Percentiles rank a stretch among this genome's conserved stretches.
Conservation (phyloP, 345 rosid species). For the Aquilaria malaccensis region DNA sequence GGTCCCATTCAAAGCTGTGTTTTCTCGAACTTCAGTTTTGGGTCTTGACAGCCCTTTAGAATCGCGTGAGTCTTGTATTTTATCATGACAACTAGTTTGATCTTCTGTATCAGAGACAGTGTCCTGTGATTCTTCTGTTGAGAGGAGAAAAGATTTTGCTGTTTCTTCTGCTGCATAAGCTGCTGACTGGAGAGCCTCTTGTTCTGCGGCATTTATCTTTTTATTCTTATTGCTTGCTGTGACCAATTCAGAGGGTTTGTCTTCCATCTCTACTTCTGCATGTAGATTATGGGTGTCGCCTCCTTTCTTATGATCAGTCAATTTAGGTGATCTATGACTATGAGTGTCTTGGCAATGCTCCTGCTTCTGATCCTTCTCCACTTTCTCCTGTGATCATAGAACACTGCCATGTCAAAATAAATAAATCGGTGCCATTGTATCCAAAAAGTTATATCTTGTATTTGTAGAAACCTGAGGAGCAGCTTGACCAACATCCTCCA, state of each 20-base stretch:
- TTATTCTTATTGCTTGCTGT: constrained; percentile 18
- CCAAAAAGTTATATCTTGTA: background rate
- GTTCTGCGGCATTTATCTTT: constrained; percentile 33
- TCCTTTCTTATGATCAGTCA: background rate
- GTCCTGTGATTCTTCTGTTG: constrained; percentile 22
- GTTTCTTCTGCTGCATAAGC: constrained; percentile 48
- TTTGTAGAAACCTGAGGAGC: constrained; percentile 11
- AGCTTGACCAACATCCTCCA: constrained; percentile 12
- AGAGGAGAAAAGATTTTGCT: constrained; percentile 39
- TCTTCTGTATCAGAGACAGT: constrained; percentile 10
- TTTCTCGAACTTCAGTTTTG: background rate
- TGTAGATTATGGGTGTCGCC: constrained; percentile 1
- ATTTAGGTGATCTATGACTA: background rate
- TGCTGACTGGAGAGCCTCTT: constrained; percentile 40
- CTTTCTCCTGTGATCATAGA: constrained; percentile 18
- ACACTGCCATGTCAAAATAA: background rate
- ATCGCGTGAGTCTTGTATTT: background rate
- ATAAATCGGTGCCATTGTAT: background rate
- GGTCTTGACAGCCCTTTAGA: constrained; percentile 8
- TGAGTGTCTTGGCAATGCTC: constrained; percentile 1
- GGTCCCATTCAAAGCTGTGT: constrained; percentile 1
- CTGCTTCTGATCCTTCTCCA: background rate
- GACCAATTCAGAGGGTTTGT: constrained; percentile 16
- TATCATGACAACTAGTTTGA: constrained; percentile 7
- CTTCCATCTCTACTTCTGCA: constrained; percentile 5